Conservation (phyloP, 169 alveolate species). For the Plasmodium inui region DNA sequence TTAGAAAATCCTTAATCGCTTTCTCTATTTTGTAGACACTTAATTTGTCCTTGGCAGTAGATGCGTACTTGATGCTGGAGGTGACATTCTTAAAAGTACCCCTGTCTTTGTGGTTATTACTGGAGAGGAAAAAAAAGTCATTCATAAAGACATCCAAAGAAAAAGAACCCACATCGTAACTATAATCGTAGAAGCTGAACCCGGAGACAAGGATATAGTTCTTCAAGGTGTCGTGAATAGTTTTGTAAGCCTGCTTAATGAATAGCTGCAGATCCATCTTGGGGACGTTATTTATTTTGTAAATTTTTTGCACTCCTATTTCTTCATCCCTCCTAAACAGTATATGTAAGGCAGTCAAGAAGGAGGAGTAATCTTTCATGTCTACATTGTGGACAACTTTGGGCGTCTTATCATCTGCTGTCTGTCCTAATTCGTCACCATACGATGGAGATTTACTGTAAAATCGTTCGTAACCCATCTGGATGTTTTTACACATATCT, state of each 20-base stretch:
- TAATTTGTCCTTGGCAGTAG: slow-evolving; percentile 26
- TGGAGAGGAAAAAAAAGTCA: slow-evolving; percentile 24
- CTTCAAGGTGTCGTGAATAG: slow-evolving; percentile 31
- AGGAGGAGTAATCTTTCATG: slow-evolving; percentile 8
- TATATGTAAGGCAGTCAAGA: slow-evolving; percentile 37
- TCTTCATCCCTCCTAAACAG: slow-evolving; percentile 4
- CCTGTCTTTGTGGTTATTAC: background rate
- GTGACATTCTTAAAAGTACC: slow-evolving; percentile 27
- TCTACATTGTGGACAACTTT: slow-evolving; percentile 12
- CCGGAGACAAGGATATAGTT: slow-evolving; percentile 18
- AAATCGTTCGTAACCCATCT: slow-evolving; percentile 13
- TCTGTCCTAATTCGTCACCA: background rate
- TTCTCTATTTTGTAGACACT: slow-evolving; percentile 30
- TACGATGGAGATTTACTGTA: background rate
- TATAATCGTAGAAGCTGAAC: slow-evolving; percentile 36
- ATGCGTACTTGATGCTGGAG: background rate
- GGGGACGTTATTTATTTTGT: slow-evolving; percentile 51
- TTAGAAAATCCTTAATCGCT: slow-evolving; percentile 20
- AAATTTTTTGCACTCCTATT: background rate
- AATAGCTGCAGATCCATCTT: slow-evolving; percentile 21
- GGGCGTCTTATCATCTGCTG: background rate
- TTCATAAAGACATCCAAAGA: slow-evolving; percentile 21
- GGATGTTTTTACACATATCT: background rate
- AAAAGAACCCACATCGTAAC: slow-evolving; percentile 10
- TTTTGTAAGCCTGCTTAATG: slow-evolving; percentile 27